These are phyloP conservation scores for Globisporangium middletonii DNA, from an alignment of 352 stramenopile genomes.

Conservation along the genomic window DNA sequence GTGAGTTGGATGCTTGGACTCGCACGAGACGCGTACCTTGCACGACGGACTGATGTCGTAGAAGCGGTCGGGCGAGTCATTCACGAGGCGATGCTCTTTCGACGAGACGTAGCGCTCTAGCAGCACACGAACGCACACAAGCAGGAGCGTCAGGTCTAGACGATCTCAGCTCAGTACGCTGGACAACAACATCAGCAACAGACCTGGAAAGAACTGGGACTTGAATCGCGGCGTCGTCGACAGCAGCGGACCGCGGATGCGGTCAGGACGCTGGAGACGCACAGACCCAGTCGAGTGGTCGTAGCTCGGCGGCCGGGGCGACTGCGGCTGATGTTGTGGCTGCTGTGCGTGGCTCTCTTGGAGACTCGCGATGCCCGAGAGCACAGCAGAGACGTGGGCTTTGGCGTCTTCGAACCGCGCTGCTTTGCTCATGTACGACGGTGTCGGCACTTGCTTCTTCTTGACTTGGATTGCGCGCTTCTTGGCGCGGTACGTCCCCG, in stretches of 20 bases:
- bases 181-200: not conserved
- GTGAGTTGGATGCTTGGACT: not conserved
- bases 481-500: conserved; percentile 55
- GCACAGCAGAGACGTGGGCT: conserved; percentile 39
- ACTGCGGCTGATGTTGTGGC: not conserved
- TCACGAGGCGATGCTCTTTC: conserved; percentile 48
- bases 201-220: conserved; percentile 57
- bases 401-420: conserved; percentile 50
- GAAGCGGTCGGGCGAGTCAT: conserved; percentile 56
- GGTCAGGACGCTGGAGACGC: conserved; percentile 20
- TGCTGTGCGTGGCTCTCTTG: not conserved
- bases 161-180: not conserved
- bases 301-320: not conserved
- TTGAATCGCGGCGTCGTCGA: conserved; percentile 70
- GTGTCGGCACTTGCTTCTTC: conserved; percentile 48
- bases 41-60: conserved; percentile 70
- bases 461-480: conserved; percentile 54
- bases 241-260: conserved; percentile 39
- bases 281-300: conserved; percentile 7
- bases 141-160: not conserved
- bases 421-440: conserved; percentile 50
- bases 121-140: not conserved
- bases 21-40: conserved; percentile 20
- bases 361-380: conserved; percentile 14
- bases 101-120: conserved; percentile 67